These are phyloP conservation scores for Mycena galericulata DNA, from an alignment of 768 basidiomycete species.

Conservation along the genomic window DNA sequence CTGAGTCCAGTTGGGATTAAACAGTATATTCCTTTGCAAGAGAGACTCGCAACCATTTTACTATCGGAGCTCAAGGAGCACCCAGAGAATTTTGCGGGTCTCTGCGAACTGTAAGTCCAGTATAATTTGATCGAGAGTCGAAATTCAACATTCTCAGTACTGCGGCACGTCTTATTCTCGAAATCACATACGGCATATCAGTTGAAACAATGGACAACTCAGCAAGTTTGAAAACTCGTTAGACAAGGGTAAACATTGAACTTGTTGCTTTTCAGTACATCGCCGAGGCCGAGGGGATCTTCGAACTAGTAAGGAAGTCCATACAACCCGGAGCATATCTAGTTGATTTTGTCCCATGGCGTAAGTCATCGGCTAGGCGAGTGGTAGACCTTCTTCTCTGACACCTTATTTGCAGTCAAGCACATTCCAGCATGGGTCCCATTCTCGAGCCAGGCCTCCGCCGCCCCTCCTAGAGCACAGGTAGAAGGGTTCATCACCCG, in stretches of 20 bases:
- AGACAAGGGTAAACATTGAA: not conserved
- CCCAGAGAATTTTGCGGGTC: not conserved
- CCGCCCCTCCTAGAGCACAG: not conserved
- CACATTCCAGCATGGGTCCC: slow-evolving; percentile 15
- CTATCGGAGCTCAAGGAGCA: slow-evolving; percentile 8
- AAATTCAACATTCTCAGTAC: not conserved
- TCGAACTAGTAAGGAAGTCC: not conserved
- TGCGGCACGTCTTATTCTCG: slow-evolving; percentile 1
- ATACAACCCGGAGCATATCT: slow-evolving; percentile 8
- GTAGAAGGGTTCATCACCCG: slow-evolving; percentile 25
- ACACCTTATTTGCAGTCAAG: not conserved
- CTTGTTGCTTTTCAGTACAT: not conserved
- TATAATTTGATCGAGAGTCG: not conserved
- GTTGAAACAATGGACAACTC: not conserved
- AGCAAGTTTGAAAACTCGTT: not conserved
- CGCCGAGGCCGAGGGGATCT: not conserved
- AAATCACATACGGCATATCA: slow-evolving; percentile 7
- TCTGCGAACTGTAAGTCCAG: slow-evolving; percentile 1
- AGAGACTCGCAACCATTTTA: not conserved
- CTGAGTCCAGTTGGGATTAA: not conserved
- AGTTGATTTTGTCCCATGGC: slow-evolving; percentile 1
- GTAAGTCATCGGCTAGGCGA: not conserved
- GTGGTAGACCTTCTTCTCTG: not conserved
- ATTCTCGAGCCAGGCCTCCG: not conserved
- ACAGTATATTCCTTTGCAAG: slow-evolving; percentile 1